Evolutionary conservation across 139 green algal genomes (phyloP).

Genomic region (Coccomyxa sp.): DNA sequence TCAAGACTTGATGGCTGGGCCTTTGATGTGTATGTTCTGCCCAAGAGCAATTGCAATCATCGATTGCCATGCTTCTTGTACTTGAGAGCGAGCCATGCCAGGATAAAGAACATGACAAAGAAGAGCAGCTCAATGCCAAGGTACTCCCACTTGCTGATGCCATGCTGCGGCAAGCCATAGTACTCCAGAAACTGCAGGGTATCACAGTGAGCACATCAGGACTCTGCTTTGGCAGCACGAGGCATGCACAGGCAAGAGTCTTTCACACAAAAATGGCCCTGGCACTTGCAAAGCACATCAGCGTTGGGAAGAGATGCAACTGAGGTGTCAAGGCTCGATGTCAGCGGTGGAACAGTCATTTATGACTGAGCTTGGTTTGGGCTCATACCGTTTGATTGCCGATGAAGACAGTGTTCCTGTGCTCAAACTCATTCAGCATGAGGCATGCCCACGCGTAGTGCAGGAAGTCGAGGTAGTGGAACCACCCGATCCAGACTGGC

Average conservation of each 20-base stretch:
- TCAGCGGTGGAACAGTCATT: not conserved
- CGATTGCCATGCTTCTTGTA: not conserved
- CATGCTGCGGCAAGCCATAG: not conserved
- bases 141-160: not conserved
- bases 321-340: too few species aligned
- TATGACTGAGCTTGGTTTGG: not conserved
- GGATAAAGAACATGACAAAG: slow-evolving; percentile 3
- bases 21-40: too few species aligned
- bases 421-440: slow-evolving; percentile 61
- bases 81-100: not conserved
- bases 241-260: too few species aligned
- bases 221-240: too few species aligned
- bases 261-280: too few species aligned
- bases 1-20: too few species aligned
- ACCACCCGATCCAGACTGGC: slow-evolving; percentile 4
- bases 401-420: not conserved
- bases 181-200: slow-evolving; percentile 6
- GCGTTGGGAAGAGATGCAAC: too few species aligned
- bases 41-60: too few species aligned
- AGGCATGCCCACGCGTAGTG: slow-evolving; percentile 44
- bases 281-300: too few species aligned
- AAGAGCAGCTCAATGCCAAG: not conserved
- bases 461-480: slow-evolving; percentile 47
- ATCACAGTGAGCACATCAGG: not conserved
- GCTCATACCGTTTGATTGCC: not conserved